These are phyloP conservation scores for Dysphania ambrosioides DNA, from an alignment of 148 eudicot species.

Conservation along the genomic window DNA sequence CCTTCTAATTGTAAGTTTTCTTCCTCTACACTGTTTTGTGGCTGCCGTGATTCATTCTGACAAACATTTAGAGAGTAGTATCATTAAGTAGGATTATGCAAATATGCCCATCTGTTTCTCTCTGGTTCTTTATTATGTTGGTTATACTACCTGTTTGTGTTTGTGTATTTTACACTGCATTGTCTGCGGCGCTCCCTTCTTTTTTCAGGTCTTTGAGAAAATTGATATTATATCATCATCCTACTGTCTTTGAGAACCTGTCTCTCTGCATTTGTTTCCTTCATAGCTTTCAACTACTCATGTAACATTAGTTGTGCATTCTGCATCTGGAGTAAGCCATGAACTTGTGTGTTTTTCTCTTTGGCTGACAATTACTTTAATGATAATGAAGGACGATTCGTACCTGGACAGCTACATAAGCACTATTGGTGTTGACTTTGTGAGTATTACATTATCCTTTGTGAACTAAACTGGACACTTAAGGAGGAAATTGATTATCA, in stretches of 20 bases:
- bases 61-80: neutral
- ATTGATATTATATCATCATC: neutral
- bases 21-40: neutral
- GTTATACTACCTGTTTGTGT: neutral
- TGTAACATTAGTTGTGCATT: neutral
- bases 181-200: neutral
- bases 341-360: neutral
- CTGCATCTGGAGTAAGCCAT: neutral
- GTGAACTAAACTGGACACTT: neutral
- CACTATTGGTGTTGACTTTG: conserved; percentile 63
- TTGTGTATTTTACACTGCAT: neutral
- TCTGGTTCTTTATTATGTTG: neutral
- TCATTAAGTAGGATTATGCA: neutral
- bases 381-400: conserved; percentile 45
- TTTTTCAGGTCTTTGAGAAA: neutral
- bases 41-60: neutral
- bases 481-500: neutral
- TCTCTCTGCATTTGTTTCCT: neutral
- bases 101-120: neutral
- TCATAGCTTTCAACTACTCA: neutral
- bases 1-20: neutral
- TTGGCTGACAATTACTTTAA: neutral
- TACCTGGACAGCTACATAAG: conserved; percentile 57
- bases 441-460: conserved; percentile 24
- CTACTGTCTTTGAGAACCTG: neutral